These are phyloP conservation scores for Escovopsis sp. DNA, from an alignment of 2,329 filamentous ascomycete species.

Conservation along the genomic window DNA sequence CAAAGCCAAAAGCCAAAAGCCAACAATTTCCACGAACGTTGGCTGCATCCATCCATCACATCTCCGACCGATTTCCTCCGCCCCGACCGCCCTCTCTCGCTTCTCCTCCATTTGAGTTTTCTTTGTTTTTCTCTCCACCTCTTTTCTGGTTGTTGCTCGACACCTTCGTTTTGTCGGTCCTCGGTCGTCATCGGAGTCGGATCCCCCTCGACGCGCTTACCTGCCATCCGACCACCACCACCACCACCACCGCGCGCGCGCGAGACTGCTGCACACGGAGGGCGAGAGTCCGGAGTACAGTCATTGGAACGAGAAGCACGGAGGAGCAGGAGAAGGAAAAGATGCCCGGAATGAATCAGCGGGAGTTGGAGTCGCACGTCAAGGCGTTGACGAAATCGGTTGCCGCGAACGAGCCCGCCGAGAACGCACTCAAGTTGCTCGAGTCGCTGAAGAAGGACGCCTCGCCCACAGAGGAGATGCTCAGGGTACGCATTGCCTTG, in stretches of 20 bases:
- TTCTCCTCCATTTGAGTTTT: too few species aligned
- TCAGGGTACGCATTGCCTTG: constrained; percentile 42
- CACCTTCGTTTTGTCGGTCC: too few species aligned
- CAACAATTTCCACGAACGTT: too few species aligned
- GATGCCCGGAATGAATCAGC: constrained; percentile 50
- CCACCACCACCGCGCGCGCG: neutral
- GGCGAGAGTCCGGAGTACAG: neutral
- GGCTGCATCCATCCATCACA: too few species aligned
- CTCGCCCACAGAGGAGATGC: constrained; percentile 72
- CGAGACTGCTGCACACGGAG: neutral
- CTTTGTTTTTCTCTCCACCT: too few species aligned
- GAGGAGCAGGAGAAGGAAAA: neutral
- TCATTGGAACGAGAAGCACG: neutral
- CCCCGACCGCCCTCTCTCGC: too few species aligned
- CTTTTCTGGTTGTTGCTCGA: too few species aligned
- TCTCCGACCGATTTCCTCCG: too few species aligned
- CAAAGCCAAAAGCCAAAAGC: too few species aligned
- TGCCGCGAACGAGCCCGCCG: constrained; percentile 55
- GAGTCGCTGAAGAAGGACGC: constrained; percentile 68
- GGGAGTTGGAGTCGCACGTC: constrained; percentile 64
- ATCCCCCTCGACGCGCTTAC: too few species aligned
- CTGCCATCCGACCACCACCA: neutral
- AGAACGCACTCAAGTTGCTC: constrained; percentile 59
- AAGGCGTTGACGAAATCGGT: constrained; percentile 71
- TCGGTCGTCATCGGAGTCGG: too few species aligned